phyloP scores from a whole-genome alignment of 371 early-diverging fungal genomes.

The Lichtheimia hyalospora region DNA sequence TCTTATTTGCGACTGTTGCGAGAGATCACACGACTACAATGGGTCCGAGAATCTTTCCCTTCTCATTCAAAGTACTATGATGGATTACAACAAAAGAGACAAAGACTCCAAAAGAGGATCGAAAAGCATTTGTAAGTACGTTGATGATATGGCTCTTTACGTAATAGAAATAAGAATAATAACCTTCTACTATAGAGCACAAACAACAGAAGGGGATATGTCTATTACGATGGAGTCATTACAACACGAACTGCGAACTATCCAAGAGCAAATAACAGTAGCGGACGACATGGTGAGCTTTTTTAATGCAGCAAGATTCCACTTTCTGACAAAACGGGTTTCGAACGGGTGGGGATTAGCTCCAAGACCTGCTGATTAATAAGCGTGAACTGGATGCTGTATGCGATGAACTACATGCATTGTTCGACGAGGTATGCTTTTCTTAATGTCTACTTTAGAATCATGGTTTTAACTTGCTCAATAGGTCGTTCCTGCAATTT shows the following conservation, averaged over 20 bases:
- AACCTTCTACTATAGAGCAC: neutral
- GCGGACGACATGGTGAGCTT: constrained; percentile 32
- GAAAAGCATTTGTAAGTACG: constrained; percentile 36
- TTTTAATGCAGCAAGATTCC: too few species aligned
- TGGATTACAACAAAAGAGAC: constrained; percentile 30
- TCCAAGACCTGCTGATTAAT: constrained; percentile 28
- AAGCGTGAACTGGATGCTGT: constrained; percentile 29
- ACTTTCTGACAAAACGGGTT: neutral
- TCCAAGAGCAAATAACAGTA: constrained; percentile 29
- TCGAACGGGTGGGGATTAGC: constrained; percentile 9
- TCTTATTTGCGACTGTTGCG: constrained; percentile 24
- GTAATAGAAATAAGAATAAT: neutral
- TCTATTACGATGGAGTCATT: neutral
- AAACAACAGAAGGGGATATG: too few species aligned
- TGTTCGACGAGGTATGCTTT: constrained; percentile 37
- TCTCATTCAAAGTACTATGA: constrained; percentile 44
- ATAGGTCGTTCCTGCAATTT: constrained; percentile 30
- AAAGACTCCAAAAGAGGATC: constrained; percentile 27
- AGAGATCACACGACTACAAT: constrained; percentile 40
- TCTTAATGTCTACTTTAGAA: too few species aligned
- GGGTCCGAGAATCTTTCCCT: constrained; percentile 48
- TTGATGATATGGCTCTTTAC: neutral
- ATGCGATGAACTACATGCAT: constrained; percentile 27
- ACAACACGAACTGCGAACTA: constrained; percentile 21
- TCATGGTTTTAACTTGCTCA: neutral